Evolutionary conservation across 2,329 filamentous ascomycete species (phyloP).

Genomic region (Lomentospora prolificans): DNA sequence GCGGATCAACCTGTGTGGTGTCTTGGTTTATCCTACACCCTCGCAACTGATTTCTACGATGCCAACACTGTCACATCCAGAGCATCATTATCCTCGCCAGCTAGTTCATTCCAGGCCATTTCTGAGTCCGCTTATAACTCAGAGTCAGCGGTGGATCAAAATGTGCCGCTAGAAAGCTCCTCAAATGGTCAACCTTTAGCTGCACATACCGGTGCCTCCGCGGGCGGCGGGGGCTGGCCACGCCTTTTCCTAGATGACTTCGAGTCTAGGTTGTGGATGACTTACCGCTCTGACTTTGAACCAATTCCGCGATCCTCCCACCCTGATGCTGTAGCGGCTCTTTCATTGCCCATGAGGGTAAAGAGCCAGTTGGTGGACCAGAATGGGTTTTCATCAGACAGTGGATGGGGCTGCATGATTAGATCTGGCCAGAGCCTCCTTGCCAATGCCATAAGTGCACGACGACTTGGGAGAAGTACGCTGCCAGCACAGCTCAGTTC

Average conservation of each 20-base stretch:
- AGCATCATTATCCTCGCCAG: not conserved
- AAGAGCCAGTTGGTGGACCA: constrained; percentile 71
- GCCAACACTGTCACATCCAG: not conserved
- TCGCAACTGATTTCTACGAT: constrained; percentile 15
- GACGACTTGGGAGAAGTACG: constrained; percentile 69
- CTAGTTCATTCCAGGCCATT: not conserved
- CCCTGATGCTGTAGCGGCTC: constrained; percentile 55
- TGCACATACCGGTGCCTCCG: constrained; percentile 19
- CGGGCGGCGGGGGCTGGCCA: constrained; percentile 61
- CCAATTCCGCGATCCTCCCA: constrained; percentile 72
- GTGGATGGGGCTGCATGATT: constrained; percentile 99
- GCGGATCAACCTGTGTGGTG: constrained; percentile 74
- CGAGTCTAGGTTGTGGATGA: constrained; percentile 91
- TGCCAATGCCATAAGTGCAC: constrained; percentile 69
- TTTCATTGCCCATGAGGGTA: constrained; percentile 78
- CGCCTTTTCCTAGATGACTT: constrained; percentile 81
- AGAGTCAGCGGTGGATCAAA: not conserved
- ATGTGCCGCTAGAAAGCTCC: not conserved
- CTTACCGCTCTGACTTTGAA: constrained; percentile 80
- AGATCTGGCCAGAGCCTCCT: constrained; percentile 87
- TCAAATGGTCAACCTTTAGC: not conserved
- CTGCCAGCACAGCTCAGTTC: constrained; percentile 10
- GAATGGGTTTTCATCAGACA: constrained; percentile 80
- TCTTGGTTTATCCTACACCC: constrained; percentile 47
- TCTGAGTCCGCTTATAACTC: not conserved